A percentile compares a stretch with the other conserved stretches of the same genome.
These are phyloP conservation scores for Apiospora phragmitis DNA, from an alignment of 2,329 filamentous ascomycete genomes.

Conservation along the genomic window DNA sequence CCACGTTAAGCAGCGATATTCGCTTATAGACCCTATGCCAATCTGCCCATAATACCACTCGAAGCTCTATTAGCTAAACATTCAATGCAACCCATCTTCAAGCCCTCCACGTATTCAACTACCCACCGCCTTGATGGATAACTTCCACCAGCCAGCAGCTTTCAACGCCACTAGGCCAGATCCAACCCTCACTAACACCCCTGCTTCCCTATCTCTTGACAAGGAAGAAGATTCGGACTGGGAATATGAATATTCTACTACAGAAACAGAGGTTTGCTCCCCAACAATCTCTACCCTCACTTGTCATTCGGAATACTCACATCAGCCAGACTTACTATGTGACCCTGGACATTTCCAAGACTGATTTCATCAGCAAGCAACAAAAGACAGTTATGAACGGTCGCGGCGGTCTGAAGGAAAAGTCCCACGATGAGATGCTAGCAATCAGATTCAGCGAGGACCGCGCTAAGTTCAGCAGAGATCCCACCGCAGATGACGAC, in stretches of 20 bases:
- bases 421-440: conserved; percentile 28
- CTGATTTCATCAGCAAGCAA: conserved; percentile 53
- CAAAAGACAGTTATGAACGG: conserved; percentile 38
- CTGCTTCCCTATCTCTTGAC: conserved; percentile 4
- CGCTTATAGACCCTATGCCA: neutral
- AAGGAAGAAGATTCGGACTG: conserved; percentile 52
- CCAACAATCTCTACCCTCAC: neutral
- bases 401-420: conserved; percentile 48
- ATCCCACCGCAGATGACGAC: neutral
- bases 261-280: conserved; percentile 58
- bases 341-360: conserved; percentile 62
- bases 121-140: conserved; percentile 15
- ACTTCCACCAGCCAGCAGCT: conserved; percentile 7
- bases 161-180: neutral
- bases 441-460: conserved; percentile 12
- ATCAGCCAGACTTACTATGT: conserved; percentile 60
- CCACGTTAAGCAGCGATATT: neutral
- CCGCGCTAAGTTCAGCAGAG: neutral
- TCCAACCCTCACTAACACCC: neutral
- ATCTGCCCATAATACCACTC: neutral
- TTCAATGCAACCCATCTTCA: conserved; percentile 15
- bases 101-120: conserved; percentile 11
- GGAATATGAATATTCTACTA: conserved; percentile 67
- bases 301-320: neutral
- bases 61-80: neutral